phyloP scores from a whole-genome alignment of 768 basidiomycete genomes.

The Suillus clintonianus region DNA sequence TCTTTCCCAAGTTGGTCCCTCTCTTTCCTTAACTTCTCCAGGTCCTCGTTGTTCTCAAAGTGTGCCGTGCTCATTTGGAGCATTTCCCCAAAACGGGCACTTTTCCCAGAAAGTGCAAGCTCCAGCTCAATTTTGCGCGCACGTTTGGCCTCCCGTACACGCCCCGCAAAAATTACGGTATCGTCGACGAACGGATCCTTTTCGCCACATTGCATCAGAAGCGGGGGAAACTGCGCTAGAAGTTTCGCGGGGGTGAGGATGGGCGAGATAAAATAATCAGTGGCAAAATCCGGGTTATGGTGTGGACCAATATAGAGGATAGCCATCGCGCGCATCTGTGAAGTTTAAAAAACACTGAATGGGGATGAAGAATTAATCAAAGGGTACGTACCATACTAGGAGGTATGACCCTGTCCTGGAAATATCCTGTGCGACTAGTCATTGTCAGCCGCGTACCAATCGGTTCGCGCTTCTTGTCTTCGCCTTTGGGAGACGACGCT shows the following conservation, averaged over 20 bases:
- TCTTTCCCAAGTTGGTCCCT: conserved; percentile 62
- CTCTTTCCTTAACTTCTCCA: conserved; percentile 54
- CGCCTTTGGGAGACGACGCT: conserved; percentile 35
- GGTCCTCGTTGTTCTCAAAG: conserved; percentile 25
- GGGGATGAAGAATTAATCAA: not conserved
- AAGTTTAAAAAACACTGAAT: conserved; percentile 1
- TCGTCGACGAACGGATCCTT: conserved; percentile 97
- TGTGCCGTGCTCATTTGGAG: conserved; percentile 60
- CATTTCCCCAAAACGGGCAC: conserved; percentile 61
- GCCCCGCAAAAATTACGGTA: conserved; percentile 94
- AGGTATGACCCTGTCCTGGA: conserved; percentile 91
- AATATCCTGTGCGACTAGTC: conserved; percentile 92
- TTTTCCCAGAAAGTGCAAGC: conserved; percentile 57
- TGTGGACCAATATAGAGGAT: conserved; percentile 95
- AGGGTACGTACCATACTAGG: conserved; percentile 85
- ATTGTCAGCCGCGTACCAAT: conserved; percentile 91
- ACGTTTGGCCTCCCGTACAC: conserved; percentile 93
- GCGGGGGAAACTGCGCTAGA: conserved; percentile 90
- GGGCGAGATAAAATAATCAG: conserved; percentile 95
- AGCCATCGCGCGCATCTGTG: conserved; percentile 98
- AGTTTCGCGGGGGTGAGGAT: conserved; percentile 83
- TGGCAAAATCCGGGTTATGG: conserved; percentile 90
- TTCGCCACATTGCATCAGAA: conserved; percentile 94
- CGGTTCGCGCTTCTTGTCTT: conserved; percentile 48
- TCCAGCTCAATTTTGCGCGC: conserved; percentile 76